These are phyloP conservation scores for Aspergillus indologenus DNA, from an alignment of 495 filamentous ascomycete genomes.

Conservation along the genomic window DNA sequence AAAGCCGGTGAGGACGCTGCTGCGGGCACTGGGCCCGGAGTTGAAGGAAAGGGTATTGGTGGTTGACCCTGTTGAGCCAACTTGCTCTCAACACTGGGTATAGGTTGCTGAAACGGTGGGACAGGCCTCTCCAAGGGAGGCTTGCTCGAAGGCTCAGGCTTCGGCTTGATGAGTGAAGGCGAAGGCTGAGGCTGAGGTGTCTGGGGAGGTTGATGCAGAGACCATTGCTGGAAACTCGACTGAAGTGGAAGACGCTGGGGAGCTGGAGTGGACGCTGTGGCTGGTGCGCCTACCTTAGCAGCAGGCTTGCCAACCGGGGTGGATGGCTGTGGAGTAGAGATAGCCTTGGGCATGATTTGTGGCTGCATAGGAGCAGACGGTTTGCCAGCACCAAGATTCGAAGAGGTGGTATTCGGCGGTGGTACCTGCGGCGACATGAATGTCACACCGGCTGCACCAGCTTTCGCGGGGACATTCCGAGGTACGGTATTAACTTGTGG, in stretches of 20 bases:
- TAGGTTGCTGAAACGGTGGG: slow-evolving; percentile 15
- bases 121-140: slow-evolving; percentile 21
- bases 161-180: slow-evolving; percentile 11
- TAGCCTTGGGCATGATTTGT: slow-evolving; percentile 26
- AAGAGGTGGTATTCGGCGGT: slow-evolving; percentile 15
- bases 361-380: slow-evolving; percentile 17
- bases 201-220: slow-evolving; percentile 37
- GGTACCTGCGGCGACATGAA: slow-evolving; percentile 21
- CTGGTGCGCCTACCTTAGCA: slow-evolving; percentile 19
- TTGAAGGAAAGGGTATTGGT: slow-evolving; percentile 29
- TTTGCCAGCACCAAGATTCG: slow-evolving; percentile 9
- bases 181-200: slow-evolving; percentile 30
- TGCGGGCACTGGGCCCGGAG: slow-evolving; percentile 24
- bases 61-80: slow-evolving; percentile 12
- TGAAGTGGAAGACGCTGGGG: slow-evolving; percentile 28
- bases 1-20: slow-evolving; percentile 27
- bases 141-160: slow-evolving; percentile 9
- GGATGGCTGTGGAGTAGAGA: slow-evolving; percentile 16
- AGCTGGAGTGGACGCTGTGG: slow-evolving; percentile 11
- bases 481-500: slow-evolving; percentile 32
- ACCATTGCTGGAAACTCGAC: slow-evolving; percentile 43
- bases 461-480: slow-evolving; percentile 11
- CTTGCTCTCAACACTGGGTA: slow-evolving; percentile 14
- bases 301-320: slow-evolving; percentile 12
- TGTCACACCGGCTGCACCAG: slow-evolving; percentile 21